Conservation (phyloP, 352 stramenopile genomes). For the Phytophthora crassamura region DNA sequence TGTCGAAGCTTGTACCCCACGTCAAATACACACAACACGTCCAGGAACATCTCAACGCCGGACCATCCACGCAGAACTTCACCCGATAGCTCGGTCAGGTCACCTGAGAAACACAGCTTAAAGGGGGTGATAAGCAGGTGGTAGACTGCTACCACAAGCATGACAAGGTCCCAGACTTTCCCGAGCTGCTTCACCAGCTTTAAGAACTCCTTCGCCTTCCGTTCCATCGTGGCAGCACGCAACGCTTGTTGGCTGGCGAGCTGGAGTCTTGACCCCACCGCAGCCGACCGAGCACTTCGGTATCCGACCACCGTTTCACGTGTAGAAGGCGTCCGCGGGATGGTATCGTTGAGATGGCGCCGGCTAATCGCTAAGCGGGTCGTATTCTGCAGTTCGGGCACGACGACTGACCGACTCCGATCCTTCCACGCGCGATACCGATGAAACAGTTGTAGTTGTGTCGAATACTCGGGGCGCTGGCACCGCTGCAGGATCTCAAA, state of each 20-base stretch:
- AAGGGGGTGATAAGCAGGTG: conserved; percentile 50
- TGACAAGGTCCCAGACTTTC: conserved; percentile 56
- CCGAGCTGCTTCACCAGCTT: conserved; percentile 40
- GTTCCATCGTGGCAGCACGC: conserved; percentile 10
- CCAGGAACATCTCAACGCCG: conserved; percentile 59
- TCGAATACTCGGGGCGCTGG: conserved; percentile 52
- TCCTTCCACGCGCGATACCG: conserved; percentile 47
- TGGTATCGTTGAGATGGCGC: conserved; percentile 10
- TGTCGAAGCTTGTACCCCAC: conserved; percentile 47
- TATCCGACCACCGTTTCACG: not conserved
- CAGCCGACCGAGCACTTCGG: not conserved
- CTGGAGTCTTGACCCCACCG: conserved; percentile 5
- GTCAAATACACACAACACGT: conserved; percentile 56
- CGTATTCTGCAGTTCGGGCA: conserved; percentile 7
- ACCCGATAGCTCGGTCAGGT: conserved; percentile 37
- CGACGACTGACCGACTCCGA: not conserved
- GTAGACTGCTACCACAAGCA: conserved; percentile 59
- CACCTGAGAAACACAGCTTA: conserved; percentile 65
- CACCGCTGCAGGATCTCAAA: conserved; percentile 69
- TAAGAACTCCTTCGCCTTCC: conserved; percentile 50
- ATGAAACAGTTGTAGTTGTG: conserved; percentile 52
- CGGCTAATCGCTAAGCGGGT: not conserved
- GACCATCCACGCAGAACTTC: conserved; percentile 46
- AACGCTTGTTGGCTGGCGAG: conserved; percentile 20
- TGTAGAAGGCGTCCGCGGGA: conserved; percentile 7